phyloP scores from a whole-genome alignment of 1,284 basidiomycete species.

The Trametes polyzona region DNA sequence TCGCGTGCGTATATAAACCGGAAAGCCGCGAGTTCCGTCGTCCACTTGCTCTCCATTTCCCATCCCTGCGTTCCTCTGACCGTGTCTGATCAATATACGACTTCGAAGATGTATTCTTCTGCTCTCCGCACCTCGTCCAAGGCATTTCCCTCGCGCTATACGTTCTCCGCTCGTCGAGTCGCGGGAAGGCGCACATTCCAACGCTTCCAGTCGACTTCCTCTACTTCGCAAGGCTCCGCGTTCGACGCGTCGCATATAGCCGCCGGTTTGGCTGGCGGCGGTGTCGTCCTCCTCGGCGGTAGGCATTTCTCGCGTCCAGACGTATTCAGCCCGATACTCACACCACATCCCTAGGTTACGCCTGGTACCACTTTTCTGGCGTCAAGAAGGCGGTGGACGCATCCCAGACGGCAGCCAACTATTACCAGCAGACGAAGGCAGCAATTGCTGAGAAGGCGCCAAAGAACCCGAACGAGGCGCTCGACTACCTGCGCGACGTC shows the following conservation, averaged over 20 bases:
- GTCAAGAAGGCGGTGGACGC: slow-evolving; percentile 23
- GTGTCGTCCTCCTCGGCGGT: slow-evolving; percentile 38
- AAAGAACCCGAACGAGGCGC: slow-evolving; percentile 42
- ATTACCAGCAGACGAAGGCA: slow-evolving; percentile 41
- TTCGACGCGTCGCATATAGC: slow-evolving; percentile 28
- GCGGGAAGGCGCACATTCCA: slow-evolving; percentile 22
- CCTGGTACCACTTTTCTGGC: slow-evolving; percentile 27
- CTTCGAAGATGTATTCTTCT: slow-evolving; percentile 14
- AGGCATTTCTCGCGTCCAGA: neutral
- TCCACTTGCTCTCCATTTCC: neutral
- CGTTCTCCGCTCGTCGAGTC: slow-evolving; percentile 21
- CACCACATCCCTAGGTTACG: slow-evolving; percentile 13
- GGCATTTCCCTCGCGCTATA: neutral
- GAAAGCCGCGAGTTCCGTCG: neutral
- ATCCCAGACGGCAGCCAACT: slow-evolving; percentile 38
- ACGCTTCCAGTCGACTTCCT: slow-evolving; percentile 26
- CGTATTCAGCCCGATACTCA: neutral
- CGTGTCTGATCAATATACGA: too few species aligned
- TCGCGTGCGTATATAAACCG: slow-evolving; percentile 12
- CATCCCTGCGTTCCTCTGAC: neutral
- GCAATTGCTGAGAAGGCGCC: slow-evolving; percentile 39
- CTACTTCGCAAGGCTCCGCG: slow-evolving; percentile 1
- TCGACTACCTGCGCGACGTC: slow-evolving; percentile 43
- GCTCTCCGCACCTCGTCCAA: slow-evolving; percentile 7
- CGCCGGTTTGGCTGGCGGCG: slow-evolving; percentile 42